Base-by-base conservation (phyloP, 2,329 filamentous ascomycete species). In the Dryadomyces quercivorus region DNA sequence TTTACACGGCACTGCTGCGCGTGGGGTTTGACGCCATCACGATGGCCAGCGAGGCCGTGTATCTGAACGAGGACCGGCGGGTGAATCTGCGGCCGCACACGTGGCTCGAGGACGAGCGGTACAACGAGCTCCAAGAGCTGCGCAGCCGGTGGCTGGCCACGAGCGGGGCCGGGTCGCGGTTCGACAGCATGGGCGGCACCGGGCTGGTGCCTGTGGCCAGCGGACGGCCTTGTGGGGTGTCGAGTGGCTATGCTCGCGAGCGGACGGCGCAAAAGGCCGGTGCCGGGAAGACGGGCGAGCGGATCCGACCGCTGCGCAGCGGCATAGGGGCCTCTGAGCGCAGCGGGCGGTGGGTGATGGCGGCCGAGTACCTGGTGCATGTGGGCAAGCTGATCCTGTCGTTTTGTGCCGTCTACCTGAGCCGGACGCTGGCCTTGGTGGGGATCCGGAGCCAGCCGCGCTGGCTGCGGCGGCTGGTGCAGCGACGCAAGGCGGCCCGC, bases 1-100 rank as follows among this genome's bases (percentile, higher is more conserved):
- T 97, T 65, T 98, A 97, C 66, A 95, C 90, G 0, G 87, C 89
- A 0, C 74, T 97, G 5, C 75, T 97, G 3, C 84, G 91, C 57
- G 81, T 89, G 40, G 93, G 93, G 0, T 96, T 96, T 64, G 84
- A 84, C 12, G 84, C 92, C 13, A 81, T 97, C 57, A 95, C 89
- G 0, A 92, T 94, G 67, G 93, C 93, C 0, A 95, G 89, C 62
- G 91, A 97, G 68, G 92, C 92, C 3, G 93, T 97, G 0, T 97
- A 95, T 64, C 74, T 98, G 12, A 95, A 96, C 58, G 92, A 97
- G 67, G 92, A 82, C 48, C 81, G 81, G 44, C 77, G 77, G 1
- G 82, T 97, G 52, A 84, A 81, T 57, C 73, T 95, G 2, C 82
- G 83, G 59, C 74, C 78, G 40, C 84, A 84, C 69, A 96, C 93